Evolutionary conservation across 1,284 basidiomycete species (phyloP).

Genomic region (Cryptococcus sp.): DNA sequence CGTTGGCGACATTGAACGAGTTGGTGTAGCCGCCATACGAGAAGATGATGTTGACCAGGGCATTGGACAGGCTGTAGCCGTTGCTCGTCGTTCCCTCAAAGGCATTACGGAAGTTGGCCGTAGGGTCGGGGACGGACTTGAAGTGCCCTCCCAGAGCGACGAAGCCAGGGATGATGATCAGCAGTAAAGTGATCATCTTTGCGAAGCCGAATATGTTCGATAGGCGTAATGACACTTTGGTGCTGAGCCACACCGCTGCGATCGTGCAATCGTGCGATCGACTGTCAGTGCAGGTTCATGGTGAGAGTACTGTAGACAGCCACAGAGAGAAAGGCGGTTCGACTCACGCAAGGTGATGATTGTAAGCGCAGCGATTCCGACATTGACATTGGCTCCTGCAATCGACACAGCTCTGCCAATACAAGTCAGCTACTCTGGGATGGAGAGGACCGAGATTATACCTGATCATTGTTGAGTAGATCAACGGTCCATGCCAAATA

Average conservation of each 20-base stretch:
- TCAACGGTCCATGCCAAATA: too few species aligned
- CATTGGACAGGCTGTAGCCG: conserved; percentile 56
- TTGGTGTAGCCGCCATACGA: conserved; percentile 54
- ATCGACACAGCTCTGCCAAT: too few species aligned
- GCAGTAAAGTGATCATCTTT: conserved; percentile 25
- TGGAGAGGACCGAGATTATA: too few species aligned
- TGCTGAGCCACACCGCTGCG: conserved; percentile 15
- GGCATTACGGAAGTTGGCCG: conserved; percentile 58
- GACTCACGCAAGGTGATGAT: conserved; percentile 17
- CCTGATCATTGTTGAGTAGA: too few species aligned
- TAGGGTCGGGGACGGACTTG: conserved; percentile 55
- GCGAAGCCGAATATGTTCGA: conserved; percentile 25
- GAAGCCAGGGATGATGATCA: conserved; percentile 55
- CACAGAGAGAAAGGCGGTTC: background rate
- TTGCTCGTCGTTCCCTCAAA: conserved; percentile 55
- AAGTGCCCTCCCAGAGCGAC: conserved; percentile 59
- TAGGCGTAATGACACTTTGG: conserved; percentile 22
- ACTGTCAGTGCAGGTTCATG: too few species aligned
- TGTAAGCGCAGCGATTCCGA: conserved; percentile 22
- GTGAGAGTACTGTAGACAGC: background rate
- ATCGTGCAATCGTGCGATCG: too few species aligned
- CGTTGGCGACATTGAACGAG: conserved; percentile 57
- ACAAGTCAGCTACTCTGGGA: too few species aligned
- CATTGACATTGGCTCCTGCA: too few species aligned
- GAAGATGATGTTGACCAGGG: conserved; percentile 29